A percentile compares a stretch with the other conserved stretches of the same genome.
These are phyloP conservation scores for Scheffersomyces quercinus DNA, from an alignment of 1,139 yeast species.

Conservation along the genomic window DNA sequence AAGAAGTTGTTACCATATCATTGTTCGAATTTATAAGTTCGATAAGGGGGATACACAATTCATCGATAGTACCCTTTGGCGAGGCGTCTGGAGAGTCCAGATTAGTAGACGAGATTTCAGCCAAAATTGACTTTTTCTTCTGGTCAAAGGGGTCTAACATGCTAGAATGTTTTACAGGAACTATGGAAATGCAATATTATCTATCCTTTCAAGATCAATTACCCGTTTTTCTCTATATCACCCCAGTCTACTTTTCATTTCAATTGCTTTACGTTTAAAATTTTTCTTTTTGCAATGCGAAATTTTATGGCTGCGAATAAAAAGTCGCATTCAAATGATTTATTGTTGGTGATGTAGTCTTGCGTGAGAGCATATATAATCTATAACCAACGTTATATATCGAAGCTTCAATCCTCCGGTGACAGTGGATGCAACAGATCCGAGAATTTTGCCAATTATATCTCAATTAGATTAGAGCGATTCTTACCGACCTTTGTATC, in stretches of 20 bases:
- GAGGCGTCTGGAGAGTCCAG: constrained; percentile 62
- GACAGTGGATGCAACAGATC: constrained; percentile 52
- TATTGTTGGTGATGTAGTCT: too few relatives aligned
- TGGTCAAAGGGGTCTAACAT: constrained; percentile 64
- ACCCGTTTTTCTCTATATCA: too few relatives aligned
- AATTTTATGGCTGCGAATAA: too few relatives aligned
- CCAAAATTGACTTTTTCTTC: constrained; percentile 61
- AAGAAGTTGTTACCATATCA: constrained; percentile 82
- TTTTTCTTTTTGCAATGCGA: too few relatives aligned
- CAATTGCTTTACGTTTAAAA: too few relatives aligned
- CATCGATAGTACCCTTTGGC: constrained; percentile 84
- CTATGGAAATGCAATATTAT: too few relatives aligned
- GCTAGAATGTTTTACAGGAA: not conserved
- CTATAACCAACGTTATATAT: too few relatives aligned
- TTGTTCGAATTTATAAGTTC: constrained; percentile 58
- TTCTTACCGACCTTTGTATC: constrained; percentile 72
- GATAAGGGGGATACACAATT: constrained; percentile 68
- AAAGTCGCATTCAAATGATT: too few relatives aligned
- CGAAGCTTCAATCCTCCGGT: constrained; percentile 60
- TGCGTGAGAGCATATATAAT: too few relatives aligned
- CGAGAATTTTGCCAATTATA: constrained; percentile 55
- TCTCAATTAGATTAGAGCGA: constrained; percentile 73
- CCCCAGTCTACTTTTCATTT: too few relatives aligned
- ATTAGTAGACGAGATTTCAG: constrained; percentile 48
- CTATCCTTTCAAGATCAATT: too few relatives aligned